phyloP scores from a whole-genome alignment of 495 filamentous ascomycete species.

The Penicillium cataractarum region DNA sequence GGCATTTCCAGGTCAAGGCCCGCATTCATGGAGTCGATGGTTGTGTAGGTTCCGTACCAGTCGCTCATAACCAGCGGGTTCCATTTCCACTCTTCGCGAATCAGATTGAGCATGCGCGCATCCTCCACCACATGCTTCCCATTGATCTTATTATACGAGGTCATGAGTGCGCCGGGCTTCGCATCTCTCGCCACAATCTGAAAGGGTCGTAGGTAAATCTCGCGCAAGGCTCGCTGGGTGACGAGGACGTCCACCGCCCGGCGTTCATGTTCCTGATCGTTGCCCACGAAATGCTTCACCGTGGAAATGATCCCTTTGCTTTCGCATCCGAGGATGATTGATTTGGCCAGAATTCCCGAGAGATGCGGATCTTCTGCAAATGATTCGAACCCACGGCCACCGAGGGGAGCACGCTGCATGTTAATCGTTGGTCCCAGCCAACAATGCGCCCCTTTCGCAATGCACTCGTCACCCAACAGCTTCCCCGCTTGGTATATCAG shows the following conservation, averaged over 20 bases:
- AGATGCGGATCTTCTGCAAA: slow-evolving; percentile 75
- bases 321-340: slow-evolving; percentile 67
- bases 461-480: slow-evolving; percentile 57
- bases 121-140: slow-evolving; percentile 68
- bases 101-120: slow-evolving; percentile 56
- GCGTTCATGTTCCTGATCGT: slow-evolving; percentile 70
- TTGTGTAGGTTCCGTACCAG: slow-evolving; percentile 61
- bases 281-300: slow-evolving; percentile 53
- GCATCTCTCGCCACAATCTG: slow-evolving; percentile 66
- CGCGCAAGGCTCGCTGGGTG: slow-evolving; percentile 66
- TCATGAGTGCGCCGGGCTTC: slow-evolving; percentile 69
- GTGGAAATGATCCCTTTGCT: slow-evolving; percentile 63
- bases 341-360: slow-evolving; percentile 61
- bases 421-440: slow-evolving; percentile 76
- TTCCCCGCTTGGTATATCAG: slow-evolving; percentile 58
- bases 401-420: slow-evolving; percentile 69
- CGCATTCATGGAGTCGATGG: slow-evolving; percentile 59
- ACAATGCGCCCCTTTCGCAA: slow-evolving; percentile 64
- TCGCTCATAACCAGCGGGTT: slow-evolving; percentile 46
- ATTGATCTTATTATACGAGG: slow-evolving; percentile 74
- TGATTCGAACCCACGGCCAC: slow-evolving; percentile 73
- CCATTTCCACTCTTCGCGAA: slow-evolving; percentile 72
- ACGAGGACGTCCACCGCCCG: slow-evolving; percentile 64
- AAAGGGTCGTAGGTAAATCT: slow-evolving; percentile 75
- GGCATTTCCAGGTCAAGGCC: slow-evolving; percentile 76